Evolutionary conservation across 2,329 filamentous ascomycete species (phyloP).

Genomic region (Fusarium nodosum): DNA sequence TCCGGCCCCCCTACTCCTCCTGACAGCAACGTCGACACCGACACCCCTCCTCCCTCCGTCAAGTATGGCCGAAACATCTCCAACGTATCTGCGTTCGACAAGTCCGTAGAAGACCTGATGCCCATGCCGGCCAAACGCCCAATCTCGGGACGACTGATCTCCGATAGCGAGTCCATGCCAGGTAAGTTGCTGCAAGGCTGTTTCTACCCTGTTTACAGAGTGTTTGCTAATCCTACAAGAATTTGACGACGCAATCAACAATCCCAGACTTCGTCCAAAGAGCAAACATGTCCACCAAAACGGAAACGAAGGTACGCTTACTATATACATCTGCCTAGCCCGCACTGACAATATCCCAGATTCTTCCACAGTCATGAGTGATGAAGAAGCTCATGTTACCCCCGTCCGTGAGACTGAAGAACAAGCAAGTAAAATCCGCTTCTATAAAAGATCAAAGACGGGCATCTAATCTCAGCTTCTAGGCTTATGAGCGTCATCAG

Average conservation of each 20-base stretch:
- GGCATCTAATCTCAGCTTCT: background rate
- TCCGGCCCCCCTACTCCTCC: background rate
- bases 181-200: background rate
- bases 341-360: constrained; percentile 9
- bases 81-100: background rate
- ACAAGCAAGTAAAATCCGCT: constrained; percentile 1
- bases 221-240: constrained; percentile 9
- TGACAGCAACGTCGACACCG: background rate
- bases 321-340: background rate
- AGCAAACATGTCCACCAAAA: background rate
- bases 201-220: background rate
- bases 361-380: constrained; percentile 9
- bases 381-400: background rate
- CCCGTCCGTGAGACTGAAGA: background rate
- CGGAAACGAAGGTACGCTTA: constrained; percentile 4
- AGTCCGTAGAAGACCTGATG: constrained; percentile 7
- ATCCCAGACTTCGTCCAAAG: background rate
- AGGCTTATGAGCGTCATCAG: constrained; percentile 13
- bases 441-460: background rate
- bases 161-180: constrained; percentile 1
- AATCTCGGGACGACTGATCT: background rate
- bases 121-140: background rate
- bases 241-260: background rate
- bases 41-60: background rate
- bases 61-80: background rate